These are phyloP conservation scores for Candida silvicultrix DNA, from an alignment of 805 yeast species.

Conservation along the genomic window DNA sequence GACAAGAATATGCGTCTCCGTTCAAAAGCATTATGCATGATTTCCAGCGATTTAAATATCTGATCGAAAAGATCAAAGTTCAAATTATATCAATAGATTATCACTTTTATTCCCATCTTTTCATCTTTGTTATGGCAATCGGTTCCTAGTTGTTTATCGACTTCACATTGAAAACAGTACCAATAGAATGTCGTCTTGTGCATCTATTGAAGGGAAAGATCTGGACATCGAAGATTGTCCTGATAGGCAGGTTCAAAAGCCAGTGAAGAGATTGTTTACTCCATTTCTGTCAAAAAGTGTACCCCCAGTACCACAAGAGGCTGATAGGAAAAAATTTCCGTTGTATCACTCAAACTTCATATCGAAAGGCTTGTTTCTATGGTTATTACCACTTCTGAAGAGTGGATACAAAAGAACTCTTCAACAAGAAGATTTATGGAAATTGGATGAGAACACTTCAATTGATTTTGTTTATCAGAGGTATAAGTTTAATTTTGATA, in stretches of 20 bases:
- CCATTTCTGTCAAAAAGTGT: slow-evolving; percentile 24
- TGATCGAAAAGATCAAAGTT: neutral
- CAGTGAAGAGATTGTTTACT: slow-evolving; percentile 21
- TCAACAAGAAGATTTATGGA: slow-evolving; percentile 53
- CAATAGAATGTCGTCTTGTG: neutral
- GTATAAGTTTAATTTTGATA: slow-evolving; percentile 28
- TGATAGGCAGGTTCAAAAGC: neutral
- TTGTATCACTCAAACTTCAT: slow-evolving; percentile 29
- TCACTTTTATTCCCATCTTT: no score
- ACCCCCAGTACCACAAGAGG: slow-evolving; percentile 43
- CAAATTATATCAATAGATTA: neutral
- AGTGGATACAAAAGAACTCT: slow-evolving; percentile 67
- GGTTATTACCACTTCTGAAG: slow-evolving; percentile 56
- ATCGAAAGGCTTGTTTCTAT: slow-evolving; percentile 45
- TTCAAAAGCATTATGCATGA: neutral
- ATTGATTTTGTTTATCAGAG: slow-evolving; percentile 30
- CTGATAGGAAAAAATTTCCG: slow-evolving; percentile 41
- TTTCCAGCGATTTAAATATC: neutral
- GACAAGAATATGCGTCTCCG: neutral
- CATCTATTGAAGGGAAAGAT: neutral
- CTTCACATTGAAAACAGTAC: no score
- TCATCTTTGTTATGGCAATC: no score
- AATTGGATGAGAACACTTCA: slow-evolving; percentile 31
- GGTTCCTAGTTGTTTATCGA: no score
- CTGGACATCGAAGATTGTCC: neutral